Base-by-base conservation (phyloP, 352 stramenopile species). In the Globisporangium yorkense region DNA sequence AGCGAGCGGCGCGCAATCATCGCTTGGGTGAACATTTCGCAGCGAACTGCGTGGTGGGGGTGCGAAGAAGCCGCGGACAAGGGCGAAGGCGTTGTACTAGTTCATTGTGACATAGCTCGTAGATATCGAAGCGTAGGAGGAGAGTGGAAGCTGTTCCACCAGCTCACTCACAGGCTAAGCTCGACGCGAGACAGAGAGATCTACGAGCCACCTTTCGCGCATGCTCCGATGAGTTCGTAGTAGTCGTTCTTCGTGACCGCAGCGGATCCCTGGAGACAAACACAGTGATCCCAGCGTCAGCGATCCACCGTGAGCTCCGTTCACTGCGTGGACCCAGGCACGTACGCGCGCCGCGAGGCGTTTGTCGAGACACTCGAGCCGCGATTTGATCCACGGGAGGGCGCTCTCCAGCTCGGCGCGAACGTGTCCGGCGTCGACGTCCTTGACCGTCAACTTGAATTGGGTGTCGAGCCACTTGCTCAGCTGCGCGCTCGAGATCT, bases 381-480 rank as follows among this genome's bases (percentile, higher is more conserved):
- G 43, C 18, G 43, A 13, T 2, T 48, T 48, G 43, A 48, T 13
- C 43, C 7, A 21, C 5, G 43, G 43, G 43, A 48, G 27, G 43
- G n/a, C 16, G 43, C n/a, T 48, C 7, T 16, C 10, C 43, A 48
- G 27, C 6, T 3, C 1, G n/a, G n/a, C n/a, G 6, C 43, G 43
- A 21, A 48, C n/a, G n/a, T n/a, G 43, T 15, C 39, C 18, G 2
- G 2, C 4, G 2, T 37, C 47, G 12, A 57, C 24, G 27, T 62
- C 56, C 7, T 9, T 50, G 21, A 39, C 16, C 10, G 48, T 39
- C 5, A 49, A 5, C 37, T 56, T 8, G 27, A 56, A 27, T n/a
- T 62, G 47, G 18, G 18, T 56, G 16, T 48, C 24, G 21, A 59
- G 44, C 39, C 47, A 62, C 6, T 44, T 35, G 37, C 12, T 56